These are phyloP conservation scores for Trypanosoma avium DNA, from an alignment of 208 protist genomes.

Conservation along the genomic window DNA sequence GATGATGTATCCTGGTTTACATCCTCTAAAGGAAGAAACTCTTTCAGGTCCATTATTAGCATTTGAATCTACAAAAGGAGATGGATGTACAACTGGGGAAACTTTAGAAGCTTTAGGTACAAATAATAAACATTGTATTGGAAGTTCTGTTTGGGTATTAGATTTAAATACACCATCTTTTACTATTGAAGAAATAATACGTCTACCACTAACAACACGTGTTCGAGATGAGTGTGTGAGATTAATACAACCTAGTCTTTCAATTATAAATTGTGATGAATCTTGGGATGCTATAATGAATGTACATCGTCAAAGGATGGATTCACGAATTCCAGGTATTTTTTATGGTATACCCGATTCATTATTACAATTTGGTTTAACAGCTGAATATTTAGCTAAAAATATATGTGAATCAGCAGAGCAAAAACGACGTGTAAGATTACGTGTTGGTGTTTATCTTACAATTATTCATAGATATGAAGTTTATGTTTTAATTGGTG, in stretches of 20 bases:
- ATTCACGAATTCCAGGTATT: conserved; percentile 5
- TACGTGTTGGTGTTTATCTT: conserved; percentile 63
- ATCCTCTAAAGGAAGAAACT: conserved; percentile 48
- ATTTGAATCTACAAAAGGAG: conserved; percentile 27
- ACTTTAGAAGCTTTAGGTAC: not conserved
- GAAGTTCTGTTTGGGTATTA: conserved; percentile 36
- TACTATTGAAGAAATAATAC: conserved; percentile 32
- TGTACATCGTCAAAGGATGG: conserved; percentile 21
- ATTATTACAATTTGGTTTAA: conserved; percentile 15
- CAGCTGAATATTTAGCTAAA: conserved; percentile 27
- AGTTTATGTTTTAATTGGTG: conserved; percentile 30
- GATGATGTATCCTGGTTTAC: conserved; percentile 47
- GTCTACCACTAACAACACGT: conserved; percentile 32
- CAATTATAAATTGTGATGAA: not conserved
- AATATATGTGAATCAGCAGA: conserved; percentile 29
- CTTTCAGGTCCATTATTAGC: conserved; percentile 39
- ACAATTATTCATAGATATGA: conserved; percentile 46
- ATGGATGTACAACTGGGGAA: conserved; percentile 15
- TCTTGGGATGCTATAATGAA: conserved; percentile 22
- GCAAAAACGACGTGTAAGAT: conserved; percentile 33
- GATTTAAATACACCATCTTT: conserved; percentile 32
- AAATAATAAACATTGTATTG: not conserved
- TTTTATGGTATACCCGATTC: conserved; percentile 28
- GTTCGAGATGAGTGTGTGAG: conserved; percentile 34
- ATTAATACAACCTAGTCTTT: conserved; percentile 25